Evolutionary conservation across 129 eudicot genomes (phyloP).

Genomic region (Artemisia argyi): DNA sequence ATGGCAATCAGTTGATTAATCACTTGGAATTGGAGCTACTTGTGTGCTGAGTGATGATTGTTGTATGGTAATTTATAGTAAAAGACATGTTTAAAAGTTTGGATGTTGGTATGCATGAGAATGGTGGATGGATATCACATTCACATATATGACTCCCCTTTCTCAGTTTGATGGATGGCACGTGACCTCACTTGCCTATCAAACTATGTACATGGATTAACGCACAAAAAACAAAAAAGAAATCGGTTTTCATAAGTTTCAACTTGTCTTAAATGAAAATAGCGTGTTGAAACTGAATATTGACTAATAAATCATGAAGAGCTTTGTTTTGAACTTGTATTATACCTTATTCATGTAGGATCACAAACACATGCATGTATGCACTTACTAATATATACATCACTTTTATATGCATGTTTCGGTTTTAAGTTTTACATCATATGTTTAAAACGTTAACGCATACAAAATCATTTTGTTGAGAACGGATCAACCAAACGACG

Average conservation of each 20-base stretch:
- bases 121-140: conserved; percentile 18
- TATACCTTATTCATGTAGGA: no score
- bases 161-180: conserved; percentile 8
- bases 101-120: conserved; percentile 15
- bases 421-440: no score
- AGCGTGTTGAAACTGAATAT: no score
- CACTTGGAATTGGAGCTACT: background rate
- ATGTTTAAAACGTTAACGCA: no score
- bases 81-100: background rate
- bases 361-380: no score
- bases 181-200: conserved; percentile 18
- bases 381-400: no score
- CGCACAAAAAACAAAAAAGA: background rate
- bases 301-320: no score
- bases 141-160: conserved; percentile 22
- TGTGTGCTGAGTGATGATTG: background rate
- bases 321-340: no score
- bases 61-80: conserved; percentile 17
- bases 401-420: no score
- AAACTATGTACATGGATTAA: background rate
- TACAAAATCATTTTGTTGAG: no score
- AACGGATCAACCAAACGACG: no score
- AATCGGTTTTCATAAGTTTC: background rate
- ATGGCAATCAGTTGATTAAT: background rate
- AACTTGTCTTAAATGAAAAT: no score